These are phyloP conservation scores for Collybia mongolica DNA, from an alignment of 768 basidiomycete genomes.

Conservation along the genomic window DNA sequence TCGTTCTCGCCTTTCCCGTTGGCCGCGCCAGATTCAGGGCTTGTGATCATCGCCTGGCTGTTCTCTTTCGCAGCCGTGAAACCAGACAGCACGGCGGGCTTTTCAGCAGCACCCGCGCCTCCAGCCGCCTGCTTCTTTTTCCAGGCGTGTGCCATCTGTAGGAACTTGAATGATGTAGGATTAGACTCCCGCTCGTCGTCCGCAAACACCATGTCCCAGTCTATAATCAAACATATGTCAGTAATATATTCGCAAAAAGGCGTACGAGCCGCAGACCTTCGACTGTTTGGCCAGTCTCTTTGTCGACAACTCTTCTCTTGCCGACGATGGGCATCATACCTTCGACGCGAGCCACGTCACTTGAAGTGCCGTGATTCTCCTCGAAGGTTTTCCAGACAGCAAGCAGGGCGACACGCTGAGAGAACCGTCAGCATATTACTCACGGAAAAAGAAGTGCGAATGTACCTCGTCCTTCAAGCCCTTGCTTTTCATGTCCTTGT, in stretches of 20 bases:
- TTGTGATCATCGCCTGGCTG: no score
- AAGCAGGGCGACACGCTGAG: constrained; percentile 84
- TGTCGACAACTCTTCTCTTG: constrained; percentile 81
- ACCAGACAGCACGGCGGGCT: constrained; percentile 37
- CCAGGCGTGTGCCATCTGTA: constrained; percentile 96
- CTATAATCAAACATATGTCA: constrained; percentile 35
- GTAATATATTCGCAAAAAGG: constrained; percentile 1
- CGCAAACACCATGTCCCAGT: constrained; percentile 93
- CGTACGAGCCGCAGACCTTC: constrained; percentile 56
- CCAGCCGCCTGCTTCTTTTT: constrained; percentile 50
- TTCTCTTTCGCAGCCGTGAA: constrained; percentile 39
- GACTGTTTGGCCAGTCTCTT: constrained; percentile 83
- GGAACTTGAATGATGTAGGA: constrained; percentile 91
- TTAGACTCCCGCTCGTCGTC: constrained; percentile 95
- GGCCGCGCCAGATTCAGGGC: constrained; percentile 10
- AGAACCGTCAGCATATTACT: constrained; percentile 25
- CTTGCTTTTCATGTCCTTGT: constrained; percentile 81
- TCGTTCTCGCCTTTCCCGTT: constrained; percentile 42
- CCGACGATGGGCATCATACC: constrained; percentile 92
- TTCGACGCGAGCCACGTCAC: constrained; percentile 80
- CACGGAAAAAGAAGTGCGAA: constrained; percentile 15
- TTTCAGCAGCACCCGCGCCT: constrained; percentile 23
- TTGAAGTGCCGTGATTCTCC: constrained; percentile 68
- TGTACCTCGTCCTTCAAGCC: constrained; percentile 89
- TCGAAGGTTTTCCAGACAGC: constrained; percentile 97